Percentiles rank a stretch among this genome's conserved stretches.
Conservation (phyloP, 805 yeast species). For the Candida corydali region DNA sequence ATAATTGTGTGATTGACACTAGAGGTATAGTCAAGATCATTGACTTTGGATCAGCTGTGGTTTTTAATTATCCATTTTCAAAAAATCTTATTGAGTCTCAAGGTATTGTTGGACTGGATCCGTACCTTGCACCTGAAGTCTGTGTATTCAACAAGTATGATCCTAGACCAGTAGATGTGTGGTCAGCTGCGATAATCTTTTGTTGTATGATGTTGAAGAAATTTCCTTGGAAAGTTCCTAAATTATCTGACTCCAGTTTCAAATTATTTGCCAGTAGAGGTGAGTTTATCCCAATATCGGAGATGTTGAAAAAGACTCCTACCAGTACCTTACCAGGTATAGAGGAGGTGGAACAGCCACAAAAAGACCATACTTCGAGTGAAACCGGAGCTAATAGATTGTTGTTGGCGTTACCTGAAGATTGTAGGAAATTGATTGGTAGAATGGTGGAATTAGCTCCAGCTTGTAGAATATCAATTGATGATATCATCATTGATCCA, state of each 20-base stretch:
- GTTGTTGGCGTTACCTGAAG: conserved; percentile 65
- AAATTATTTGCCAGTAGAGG: conserved; percentile 53
- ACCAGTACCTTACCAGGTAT: conserved; percentile 14
- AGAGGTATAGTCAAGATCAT: conserved; percentile 74
- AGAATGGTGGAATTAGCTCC: conserved; percentile 84
- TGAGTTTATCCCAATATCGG: conserved; percentile 53
- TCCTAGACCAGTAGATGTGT: conserved; percentile 74
- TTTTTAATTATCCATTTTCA: conserved; percentile 73
- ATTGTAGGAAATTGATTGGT: conserved; percentile 61
- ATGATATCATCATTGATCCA: conserved; percentile 68
- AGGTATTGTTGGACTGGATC: conserved; percentile 84
- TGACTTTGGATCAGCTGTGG: conserved; percentile 83
- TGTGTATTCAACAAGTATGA: conserved; percentile 56
- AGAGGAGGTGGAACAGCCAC: conserved; percentile 9
- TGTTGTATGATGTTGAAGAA: conserved; percentile 84
- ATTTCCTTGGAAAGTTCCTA: conserved; percentile 87
- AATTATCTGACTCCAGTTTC: conserved; percentile 64
- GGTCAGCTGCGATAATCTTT: conserved; percentile 82
- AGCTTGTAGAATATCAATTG: conserved; percentile 77
- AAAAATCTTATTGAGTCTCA: conserved; percentile 55
- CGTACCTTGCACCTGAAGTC: conserved; percentile 83
- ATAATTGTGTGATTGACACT: conserved; percentile 73
- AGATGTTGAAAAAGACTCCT: conserved; percentile 35
- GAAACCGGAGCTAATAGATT: conserved; percentile 70
- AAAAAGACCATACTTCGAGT: conserved; percentile 55